phyloP scores from a whole-genome alignment of 1,284 basidiomycete genomes.

The Ceratobasidium sp. region DNA sequence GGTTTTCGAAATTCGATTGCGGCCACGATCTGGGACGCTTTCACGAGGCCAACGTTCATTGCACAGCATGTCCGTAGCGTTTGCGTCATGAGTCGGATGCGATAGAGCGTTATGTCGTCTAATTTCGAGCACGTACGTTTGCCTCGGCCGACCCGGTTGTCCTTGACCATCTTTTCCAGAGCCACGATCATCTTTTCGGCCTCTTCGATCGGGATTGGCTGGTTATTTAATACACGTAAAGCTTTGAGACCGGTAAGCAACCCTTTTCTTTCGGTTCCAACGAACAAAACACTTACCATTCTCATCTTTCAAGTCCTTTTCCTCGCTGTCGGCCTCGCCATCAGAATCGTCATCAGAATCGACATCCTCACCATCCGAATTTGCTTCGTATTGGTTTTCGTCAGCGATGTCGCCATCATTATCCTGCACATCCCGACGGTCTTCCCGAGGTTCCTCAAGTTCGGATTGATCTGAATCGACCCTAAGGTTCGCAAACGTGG shows the following conservation, averaged over 20 bases:
- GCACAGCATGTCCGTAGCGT: neutral
- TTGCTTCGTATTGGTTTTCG: neutral
- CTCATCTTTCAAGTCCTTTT: neutral
- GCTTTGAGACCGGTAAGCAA: neutral
- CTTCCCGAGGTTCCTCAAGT: neutral
- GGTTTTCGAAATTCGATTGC: neutral
- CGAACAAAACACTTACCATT: neutral
- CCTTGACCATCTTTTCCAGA: neutral
- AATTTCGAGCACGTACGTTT: neutral
- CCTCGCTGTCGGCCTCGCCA: neutral
- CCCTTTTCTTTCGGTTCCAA: neutral
- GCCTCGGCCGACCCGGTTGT: neutral
- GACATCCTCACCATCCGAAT: neutral
- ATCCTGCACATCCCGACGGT: neutral
- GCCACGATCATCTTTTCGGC: neutral
- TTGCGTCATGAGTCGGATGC: neutral
- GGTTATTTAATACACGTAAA: neutral
- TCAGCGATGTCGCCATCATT: neutral
- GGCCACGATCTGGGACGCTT: neutral
- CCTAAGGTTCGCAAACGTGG: too few species aligned
- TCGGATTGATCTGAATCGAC: neutral
- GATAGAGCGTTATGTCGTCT: neutral
- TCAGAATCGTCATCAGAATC: neutral
- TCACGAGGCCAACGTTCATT: neutral
- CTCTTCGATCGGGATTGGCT: neutral